These are phyloP conservation scores for Rhynchospora breviuscula DNA, from an alignment of 176 grass and related monocot species.

Conservation along the genomic window DNA sequence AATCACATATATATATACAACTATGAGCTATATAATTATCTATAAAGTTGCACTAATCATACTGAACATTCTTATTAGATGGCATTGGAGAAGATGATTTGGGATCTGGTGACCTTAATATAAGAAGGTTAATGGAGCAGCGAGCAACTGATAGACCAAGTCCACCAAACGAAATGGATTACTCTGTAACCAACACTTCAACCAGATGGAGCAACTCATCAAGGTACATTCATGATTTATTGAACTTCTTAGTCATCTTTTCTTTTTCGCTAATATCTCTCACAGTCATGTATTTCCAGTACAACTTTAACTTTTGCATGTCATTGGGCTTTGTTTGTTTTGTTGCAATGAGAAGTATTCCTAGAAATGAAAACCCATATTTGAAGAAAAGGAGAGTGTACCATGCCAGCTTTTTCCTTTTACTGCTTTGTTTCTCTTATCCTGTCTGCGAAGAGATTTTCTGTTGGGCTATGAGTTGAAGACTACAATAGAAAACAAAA, in stretches of 20 bases:
- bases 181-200: slow-evolving; percentile 44
- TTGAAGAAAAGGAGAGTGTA: slow-evolving; percentile 28
- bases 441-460: slow-evolving; percentile 5
- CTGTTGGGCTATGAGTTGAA: slow-evolving; percentile 25
- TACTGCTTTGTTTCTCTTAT: slow-evolving; percentile 19
- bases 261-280: slow-evolving; percentile 4
- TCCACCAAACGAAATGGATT: slow-evolving; percentile 45
- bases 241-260: background rate
- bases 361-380: slow-evolving; percentile 13
- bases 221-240: slow-evolving; percentile 35
- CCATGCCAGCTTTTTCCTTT: slow-evolving; percentile 43
- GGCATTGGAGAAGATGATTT: slow-evolving; percentile 77
- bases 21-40: background rate
- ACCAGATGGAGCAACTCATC: slow-evolving; percentile 92
- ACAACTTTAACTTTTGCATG: slow-evolving; percentile 31
- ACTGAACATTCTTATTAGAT: slow-evolving; percentile 32
- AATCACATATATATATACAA: background rate
- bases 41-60: background rate
- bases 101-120: slow-evolving; percentile 26
- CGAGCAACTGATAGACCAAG: slow-evolving; percentile 28
- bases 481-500: background rate
- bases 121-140: slow-evolving; percentile 51
- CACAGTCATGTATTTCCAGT: slow-evolving; percentile 15
- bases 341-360: slow-evolving; percentile 17
- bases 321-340: slow-evolving; percentile 26